Conservation (phyloP, 2,329 filamentous ascomycete genomes). For the Aspergillus glaucus region DNA sequence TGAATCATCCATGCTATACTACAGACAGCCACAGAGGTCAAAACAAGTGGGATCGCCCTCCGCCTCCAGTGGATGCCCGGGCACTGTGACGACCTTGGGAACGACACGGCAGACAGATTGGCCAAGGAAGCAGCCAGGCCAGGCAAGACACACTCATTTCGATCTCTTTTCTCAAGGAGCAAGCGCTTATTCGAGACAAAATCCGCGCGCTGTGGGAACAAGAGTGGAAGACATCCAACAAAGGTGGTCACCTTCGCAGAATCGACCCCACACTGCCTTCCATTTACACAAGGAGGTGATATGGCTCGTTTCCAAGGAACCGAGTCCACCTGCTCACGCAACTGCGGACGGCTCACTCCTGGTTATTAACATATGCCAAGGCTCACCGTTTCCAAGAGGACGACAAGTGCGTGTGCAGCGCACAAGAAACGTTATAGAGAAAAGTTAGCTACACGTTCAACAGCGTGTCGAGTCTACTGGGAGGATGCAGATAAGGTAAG, state of each 20-base stretch:
- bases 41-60: no score
- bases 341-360: constrained; percentile 15
- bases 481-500: no score
- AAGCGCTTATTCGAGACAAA: not conserved
- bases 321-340: constrained; percentile 13
- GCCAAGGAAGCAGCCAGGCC: not conserved
- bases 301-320: constrained; percentile 10
- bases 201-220: not conserved
- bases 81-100: no score
- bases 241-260: not conserved
- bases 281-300: constrained; percentile 4
- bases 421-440: no score
- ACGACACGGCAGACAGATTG: not conserved
- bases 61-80: no score
- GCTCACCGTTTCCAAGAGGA: constrained; percentile 2
- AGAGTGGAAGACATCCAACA: not conserved
- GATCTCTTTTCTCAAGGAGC: not conserved
- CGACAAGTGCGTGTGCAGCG: not conserved
- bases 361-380: constrained; percentile 12
- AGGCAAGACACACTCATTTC: not conserved
- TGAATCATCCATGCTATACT: no score
- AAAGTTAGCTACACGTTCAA: no score
- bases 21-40: no score
- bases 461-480: no score
- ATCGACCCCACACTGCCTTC: not conserved